These are phyloP conservation scores for Amauroascus niger DNA, from an alignment of 2,329 filamentous ascomycete species.

Conservation along the genomic window DNA sequence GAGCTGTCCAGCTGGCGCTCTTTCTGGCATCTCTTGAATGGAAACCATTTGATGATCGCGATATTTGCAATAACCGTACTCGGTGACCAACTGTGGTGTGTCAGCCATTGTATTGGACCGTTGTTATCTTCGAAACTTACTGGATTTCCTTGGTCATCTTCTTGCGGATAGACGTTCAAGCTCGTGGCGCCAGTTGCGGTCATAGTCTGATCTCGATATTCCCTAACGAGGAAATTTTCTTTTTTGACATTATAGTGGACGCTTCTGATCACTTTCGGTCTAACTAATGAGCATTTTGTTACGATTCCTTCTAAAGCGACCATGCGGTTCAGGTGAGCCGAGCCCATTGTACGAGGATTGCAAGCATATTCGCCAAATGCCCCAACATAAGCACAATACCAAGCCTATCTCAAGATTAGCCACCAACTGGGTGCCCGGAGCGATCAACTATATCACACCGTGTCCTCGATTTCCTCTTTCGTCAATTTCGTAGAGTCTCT, in stretches of 20 bases:
- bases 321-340: conserved; percentile 87
- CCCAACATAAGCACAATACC: conserved; percentile 95
- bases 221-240: conserved; percentile 75
- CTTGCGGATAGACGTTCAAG: conserved; percentile 84
- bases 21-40: conserved; percentile 98
- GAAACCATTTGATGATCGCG: conserved; percentile 95
- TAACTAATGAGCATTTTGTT: conserved; percentile 86
- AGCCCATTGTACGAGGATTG: conserved; percentile 87
- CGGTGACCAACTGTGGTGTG: conserved; percentile 58
- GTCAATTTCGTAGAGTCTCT: conserved; percentile 50
- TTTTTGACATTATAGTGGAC: conserved; percentile 90
- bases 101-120: conserved; percentile 10
- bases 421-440: background rate
- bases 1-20: conserved; percentile 87
- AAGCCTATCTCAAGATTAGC: conserved; percentile 32
- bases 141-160: conserved; percentile 86
- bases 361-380: conserved; percentile 92
- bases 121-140: conserved; percentile 28
- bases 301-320: conserved; percentile 96
- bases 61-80: conserved; percentile 93
- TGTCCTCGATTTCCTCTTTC: conserved; percentile 66
- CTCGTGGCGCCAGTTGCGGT: conserved; percentile 75
- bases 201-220: conserved; percentile 97
- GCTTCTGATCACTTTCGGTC: conserved; percentile 96
- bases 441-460: conserved; percentile 36